Conservation (phyloP, 768 basidiomycete species). For the Boletus huronensis region DNA sequence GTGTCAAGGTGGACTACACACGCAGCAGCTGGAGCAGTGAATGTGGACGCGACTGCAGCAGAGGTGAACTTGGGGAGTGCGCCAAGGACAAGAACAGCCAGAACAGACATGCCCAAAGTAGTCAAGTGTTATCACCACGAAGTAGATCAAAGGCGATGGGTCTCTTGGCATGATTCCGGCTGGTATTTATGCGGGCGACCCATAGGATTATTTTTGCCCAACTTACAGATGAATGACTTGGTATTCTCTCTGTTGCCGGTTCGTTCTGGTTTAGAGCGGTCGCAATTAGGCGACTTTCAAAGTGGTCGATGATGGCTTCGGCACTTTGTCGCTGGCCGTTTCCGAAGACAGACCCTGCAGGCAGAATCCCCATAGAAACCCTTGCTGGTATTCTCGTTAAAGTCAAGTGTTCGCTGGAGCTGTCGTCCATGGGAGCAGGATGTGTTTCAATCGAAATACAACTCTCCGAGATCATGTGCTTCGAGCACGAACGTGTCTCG, state of each 20-base stretch:
- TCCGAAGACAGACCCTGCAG: background rate
- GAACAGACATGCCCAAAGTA: slow-evolving; percentile 7
- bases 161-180: background rate
- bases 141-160: background rate
- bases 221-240: background rate
- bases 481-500: slow-evolving; percentile 10
- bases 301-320: background rate
- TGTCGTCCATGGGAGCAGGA: background rate
- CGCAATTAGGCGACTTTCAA: background rate
- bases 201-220: background rate
- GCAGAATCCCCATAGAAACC: background rate
- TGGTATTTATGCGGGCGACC: slow-evolving; percentile 8
- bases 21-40: slow-evolving; percentile 23
- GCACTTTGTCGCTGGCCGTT: background rate
- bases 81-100: slow-evolving; percentile 11
- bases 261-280: background rate
- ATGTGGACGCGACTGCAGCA: slow-evolving; percentile 13
- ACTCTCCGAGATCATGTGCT: background rate
- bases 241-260: background rate
- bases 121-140: background rate
- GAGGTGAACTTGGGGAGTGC: slow-evolving; percentile 13
- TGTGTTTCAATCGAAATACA: background rate
- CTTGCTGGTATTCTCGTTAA: too few relatives aligned
- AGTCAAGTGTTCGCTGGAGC: background rate
- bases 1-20: slow-evolving; percentile 8